phyloP scores from a whole-genome alignment of 495 filamentous ascomycete species.

The Hypoxylon subgilvum region DNA sequence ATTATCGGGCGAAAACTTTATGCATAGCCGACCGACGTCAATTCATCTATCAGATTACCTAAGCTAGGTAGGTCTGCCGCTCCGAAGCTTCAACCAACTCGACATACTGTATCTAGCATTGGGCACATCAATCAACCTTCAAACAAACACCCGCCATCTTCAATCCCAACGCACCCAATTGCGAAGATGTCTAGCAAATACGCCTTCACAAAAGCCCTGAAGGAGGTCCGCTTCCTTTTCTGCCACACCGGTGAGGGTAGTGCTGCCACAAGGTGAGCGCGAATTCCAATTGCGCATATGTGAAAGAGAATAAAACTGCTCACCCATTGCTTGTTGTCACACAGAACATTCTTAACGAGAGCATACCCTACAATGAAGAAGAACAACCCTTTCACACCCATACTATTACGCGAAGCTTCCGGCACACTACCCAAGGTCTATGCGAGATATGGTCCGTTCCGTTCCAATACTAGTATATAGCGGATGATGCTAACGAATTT shows the following conservation, averaged over 20 bases:
- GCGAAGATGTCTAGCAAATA: constrained; percentile 87
- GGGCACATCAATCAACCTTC: too few relatives aligned
- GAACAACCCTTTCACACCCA: constrained; percentile 93
- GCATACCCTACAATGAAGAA: constrained; percentile 99
- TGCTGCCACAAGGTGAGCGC: constrained; percentile 75
- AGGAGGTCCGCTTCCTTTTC: constrained; percentile 96
- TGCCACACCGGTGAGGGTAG: constrained; percentile 92
- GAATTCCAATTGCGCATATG: constrained; percentile 4
- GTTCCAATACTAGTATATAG: background rate
- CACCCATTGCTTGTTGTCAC: background rate
- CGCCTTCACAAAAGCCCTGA: constrained; percentile 82
- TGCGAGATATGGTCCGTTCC: constrained; percentile 84
- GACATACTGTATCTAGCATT: too few relatives aligned
- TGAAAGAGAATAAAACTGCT: constrained; percentile 3
- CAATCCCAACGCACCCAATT: constrained; percentile 21
- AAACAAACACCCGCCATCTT: constrained; percentile 7
- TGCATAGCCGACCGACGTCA: constrained; percentile 20
- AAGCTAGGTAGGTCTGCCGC: background rate
- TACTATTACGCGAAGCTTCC: constrained; percentile 88
- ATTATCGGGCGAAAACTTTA: background rate
- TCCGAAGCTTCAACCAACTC: background rate
- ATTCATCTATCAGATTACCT: too few relatives aligned
- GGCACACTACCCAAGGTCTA: constrained; percentile 83
- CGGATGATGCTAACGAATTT: constrained; percentile 6
- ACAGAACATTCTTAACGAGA: constrained; percentile 84